Base-by-base conservation (phyloP, 352 stramenopile genomes). In the Achlya hypogyna region DNA sequence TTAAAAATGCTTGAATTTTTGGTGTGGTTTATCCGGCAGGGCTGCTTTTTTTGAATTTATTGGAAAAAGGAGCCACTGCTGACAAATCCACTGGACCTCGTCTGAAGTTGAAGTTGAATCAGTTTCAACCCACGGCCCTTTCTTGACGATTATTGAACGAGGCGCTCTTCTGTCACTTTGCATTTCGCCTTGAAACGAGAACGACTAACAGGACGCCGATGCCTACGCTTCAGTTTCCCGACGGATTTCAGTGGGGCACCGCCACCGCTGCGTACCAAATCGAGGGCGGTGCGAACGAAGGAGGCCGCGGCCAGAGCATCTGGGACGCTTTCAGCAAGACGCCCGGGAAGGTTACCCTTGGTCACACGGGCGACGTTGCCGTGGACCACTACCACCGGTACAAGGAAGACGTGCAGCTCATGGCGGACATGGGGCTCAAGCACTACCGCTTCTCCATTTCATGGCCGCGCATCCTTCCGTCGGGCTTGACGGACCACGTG, bases 201-300 rank as follows among this genome's bases (percentile, higher is more conserved):
- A 10, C 14, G n/a, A 3, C 38, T 3, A 45, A 9, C 38, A 45
- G n/a, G n/a, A n/a, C n/a, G n/a, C n/a, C 51, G 4, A 35, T 35
- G 27, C 5, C 52, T 9, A 60, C 29, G 10, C 31, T 42, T 5
- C 12, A 64, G 23, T 86, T 86, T 65, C 80, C 78, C 6, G 63
- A 79, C 27, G 70, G 52, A 52, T 97, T 97, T 72, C 63, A 87
- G 45, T 97, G 82, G 82, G 93, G 93, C 49, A 82, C 78, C 0
- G 87, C 91, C 40, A 97, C 91, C 0, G 91, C 91, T 8, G 77
- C 84, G 43, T 98, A 97, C 78, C 92, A 98, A 81, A 89, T 98
- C 34, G 93, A 98, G 75, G 93, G 92, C 22, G 91, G 78, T 0
- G 62, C 75, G n/a, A 72, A 91, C 43, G 81, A 92, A 75, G 91